Base-by-base conservation (phyloP, 2,329 filamentous ascomycete species). In the Triangularia setosa region DNA sequence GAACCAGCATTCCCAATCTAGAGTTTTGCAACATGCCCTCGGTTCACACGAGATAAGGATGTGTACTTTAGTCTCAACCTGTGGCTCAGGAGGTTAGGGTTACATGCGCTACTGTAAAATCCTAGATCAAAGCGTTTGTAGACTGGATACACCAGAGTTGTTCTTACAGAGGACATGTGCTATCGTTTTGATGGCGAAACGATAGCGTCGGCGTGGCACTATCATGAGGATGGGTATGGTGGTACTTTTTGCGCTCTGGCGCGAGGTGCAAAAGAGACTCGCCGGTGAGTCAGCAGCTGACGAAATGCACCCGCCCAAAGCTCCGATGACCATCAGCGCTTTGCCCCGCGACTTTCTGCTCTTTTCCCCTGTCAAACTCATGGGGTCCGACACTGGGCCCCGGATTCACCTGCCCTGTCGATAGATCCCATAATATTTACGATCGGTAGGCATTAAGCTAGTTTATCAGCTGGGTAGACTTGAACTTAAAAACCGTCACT, bases 331-430 rank as follows among this genome's bases (percentile, higher is more conserved):
- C 53, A 28, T 59, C 63, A 63, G 18, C 63, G 63, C 25, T 67
- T 69, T 66, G 67, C 69, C 69, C 69, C 69, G 69, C 68, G 65
- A 58, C 40, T 58, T 61, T 63, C 53, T 61, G 40, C 65, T 64
- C 60, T 60, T 44, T 40, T 58, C n/a, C 53, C 33, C 61, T 55
- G 30, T 27, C 60, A 53, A 66, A 62, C 54, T 64, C 66, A 60
- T 66, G 68, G 69, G 69, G 69, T 69, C 69, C 69, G 62, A 62
- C 55, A 60, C 16, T 66, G 69, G 69, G 63, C 69, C 69, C 69
- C 69, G 40, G 21, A 48, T 21, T 48, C 40, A 21, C 40, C 40
- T 48, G 40, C 7, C n/a, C 21, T 21, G 4, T 9, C n/a, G 18
- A 48, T 4, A 48, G 6, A 48, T 70, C 64, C 63, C 44, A 24